Percentiles rank a stretch among this genome's conserved stretches.
Conservation (phyloP, 257 asterid species). For the Oldenlandia corymbosa region DNA sequence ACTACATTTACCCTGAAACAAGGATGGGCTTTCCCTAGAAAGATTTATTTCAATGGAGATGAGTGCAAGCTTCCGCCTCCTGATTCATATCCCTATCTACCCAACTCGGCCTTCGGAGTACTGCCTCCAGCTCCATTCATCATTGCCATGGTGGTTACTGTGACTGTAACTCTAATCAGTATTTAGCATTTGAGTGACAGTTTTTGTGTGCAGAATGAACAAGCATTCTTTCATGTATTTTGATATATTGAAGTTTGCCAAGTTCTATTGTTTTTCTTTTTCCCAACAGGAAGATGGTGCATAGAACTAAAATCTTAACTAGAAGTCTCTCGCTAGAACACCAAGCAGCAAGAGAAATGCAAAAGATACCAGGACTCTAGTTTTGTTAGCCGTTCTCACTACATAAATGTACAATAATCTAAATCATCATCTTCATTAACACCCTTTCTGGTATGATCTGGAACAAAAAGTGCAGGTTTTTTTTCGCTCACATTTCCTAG, state of each 20-base stretch:
- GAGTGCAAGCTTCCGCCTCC: constrained; percentile 72
- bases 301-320: neutral
- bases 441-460: neutral
- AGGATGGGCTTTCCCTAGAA: constrained; percentile 69
- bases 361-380: constrained; percentile 7
- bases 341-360: neutral
- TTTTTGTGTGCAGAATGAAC: neutral
- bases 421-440: neutral
- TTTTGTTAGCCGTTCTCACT: neutral
- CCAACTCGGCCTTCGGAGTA: constrained; percentile 38
- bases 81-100: constrained; percentile 48
- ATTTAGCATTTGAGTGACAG: neutral
- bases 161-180: constrained; percentile 15
- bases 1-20: constrained; percentile 41
- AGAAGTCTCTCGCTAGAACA: neutral
- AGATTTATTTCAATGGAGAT: constrained; percentile 63
- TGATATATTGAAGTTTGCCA: no score
- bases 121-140: constrained; percentile 18
- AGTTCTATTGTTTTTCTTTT: no score
- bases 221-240: neutral
- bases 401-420: neutral
- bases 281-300: no score
- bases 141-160: constrained; percentile 10
- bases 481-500: constrained; percentile 20
- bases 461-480: neutral